Evolutionary conservation across 495 filamentous ascomycete species (phyloP), one percentile per base, ranked within the genome.

Genomic region (Margaritispora aquatica): DNA sequence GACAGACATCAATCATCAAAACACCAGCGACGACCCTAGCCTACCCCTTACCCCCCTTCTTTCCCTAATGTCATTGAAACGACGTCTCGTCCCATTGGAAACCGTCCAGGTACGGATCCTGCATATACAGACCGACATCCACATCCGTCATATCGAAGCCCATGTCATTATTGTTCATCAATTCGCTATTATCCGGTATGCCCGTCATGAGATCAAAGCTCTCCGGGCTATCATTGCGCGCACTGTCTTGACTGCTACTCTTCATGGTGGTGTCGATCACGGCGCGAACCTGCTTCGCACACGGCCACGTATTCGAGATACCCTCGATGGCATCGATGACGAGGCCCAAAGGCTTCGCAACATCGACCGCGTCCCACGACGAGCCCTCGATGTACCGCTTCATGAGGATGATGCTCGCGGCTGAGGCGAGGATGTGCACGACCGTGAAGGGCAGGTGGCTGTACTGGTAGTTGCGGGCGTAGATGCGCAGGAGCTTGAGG

Each of bases 331-430:
- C 70, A 3, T 66, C 57, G 8, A 67, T 51, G 38, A 72, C 60
- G 15, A 66, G 46, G 3, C 67, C 58, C 7, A 72, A 51, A 7
- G 64, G 63, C 44, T 65, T 62, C 3, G 61, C 29, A 11, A 64
- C 64, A 22, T 64, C 59, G 1, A 46, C 26, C 26, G 68, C 65
- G 54, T 64, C 60, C 60, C 63, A 66, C 13, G 62, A 57, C 10
- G 59, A 52, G n/a, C 61, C 48, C 7, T 67, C 54, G 11, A 71
- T 66, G 15, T 64, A 50, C 8, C 66, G 67, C 34, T 62, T 65
- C 68, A 73, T 68, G 15, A 73, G 51, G 17, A 73, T 64, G 11
- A 68, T 63, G 13, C 65, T 66, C 2, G 70, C 66, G 1, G 70
- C 67, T 1, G 69, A 67, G 4, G 69, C 69, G 22, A 68, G 59